Evolutionary conservation across 2,329 filamentous ascomycete species (phyloP), one percentile per base, ranked within the genome.

Genomic region (Endocalyx cinctus): DNA sequence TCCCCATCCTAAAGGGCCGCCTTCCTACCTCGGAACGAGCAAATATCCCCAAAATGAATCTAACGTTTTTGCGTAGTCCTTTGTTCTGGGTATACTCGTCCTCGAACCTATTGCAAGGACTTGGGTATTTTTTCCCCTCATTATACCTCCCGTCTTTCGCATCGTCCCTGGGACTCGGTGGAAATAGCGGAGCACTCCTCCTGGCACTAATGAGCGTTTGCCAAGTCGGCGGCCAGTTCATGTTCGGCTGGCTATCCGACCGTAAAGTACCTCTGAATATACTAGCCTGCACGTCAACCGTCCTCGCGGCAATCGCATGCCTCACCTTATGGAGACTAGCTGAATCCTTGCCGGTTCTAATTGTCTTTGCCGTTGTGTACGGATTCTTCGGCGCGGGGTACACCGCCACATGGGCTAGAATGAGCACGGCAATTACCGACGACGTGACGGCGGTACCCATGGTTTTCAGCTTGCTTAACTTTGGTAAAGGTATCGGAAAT

Each of bases 311-410:
- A 0, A 39, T 69, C 1, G 63, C 70, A 1, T 63, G 63, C 0
- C 59, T 78, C 20, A 52, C 71, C 0, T 52, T 77, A 7, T 77
- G 74, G 75, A 70, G 71, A 4, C 42, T 74, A 8, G 64, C 65
- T 6, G 58, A 59, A 4, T 58, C 63, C 1, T 51, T 71, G 3
- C 59, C 58, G 1, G 43, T 69, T 2, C 56, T 78, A 1, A 54
- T 69, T 0, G 37, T 66, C 1, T 79, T 77, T 45, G 61, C 66
- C 2, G 46, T 74, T 3, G 54, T 65, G 0, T 79, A 71, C 46
- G 74, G 74, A 5, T 75, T 77, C 56, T 77, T 77, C 37, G 69
- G 67, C 0, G 63, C 66, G 15, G 70, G 67, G 0, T 76, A 70
- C 40, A 67, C 59, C 18, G 62, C 68, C 3, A 72, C 67, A 1